These are phyloP conservation scores for Ganoderma meredithae DNA, from an alignment of 1,284 basidiomycete species.

Conservation along the genomic window DNA sequence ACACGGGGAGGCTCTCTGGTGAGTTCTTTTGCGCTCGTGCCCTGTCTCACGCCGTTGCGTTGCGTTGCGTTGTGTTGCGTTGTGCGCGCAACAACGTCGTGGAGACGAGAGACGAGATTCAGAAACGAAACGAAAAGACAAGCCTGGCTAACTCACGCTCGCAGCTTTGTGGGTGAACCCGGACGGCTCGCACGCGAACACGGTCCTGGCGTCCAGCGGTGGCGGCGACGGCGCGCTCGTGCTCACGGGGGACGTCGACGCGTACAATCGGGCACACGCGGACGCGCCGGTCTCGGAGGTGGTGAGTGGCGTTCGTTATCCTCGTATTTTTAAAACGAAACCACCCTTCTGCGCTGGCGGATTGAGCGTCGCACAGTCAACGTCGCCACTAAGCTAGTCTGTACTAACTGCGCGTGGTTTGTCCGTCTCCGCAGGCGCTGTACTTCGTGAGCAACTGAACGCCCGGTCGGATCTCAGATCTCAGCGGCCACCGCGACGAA, in stretches of 20 bases:
- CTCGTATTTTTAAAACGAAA: no score
- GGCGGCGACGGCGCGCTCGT: conserved; percentile 29
- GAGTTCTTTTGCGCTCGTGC: conserved; percentile 13
- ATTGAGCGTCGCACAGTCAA: not conserved
- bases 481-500: no score
- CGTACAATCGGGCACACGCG: conserved; percentile 31
- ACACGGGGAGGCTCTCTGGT: conserved; percentile 32
- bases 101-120: no score
- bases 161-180: conserved; percentile 33
- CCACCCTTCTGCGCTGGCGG: not conserved
- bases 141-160: not conserved
- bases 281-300: conserved; percentile 21
- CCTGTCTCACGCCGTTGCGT: not conserved
- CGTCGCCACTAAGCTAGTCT: no score
- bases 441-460: conserved; percentile 23
- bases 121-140: no score
- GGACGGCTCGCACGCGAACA: conserved; percentile 29
- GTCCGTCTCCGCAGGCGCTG: conserved; percentile 20
- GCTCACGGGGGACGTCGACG: conserved; percentile 30
- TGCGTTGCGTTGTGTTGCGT: not conserved
- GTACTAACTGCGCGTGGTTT: not conserved
- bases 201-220: conserved; percentile 29
- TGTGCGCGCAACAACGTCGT: not conserved
- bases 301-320: conserved; percentile 22
- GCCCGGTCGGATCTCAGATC: no score